Conservation (phyloP, 495 filamentous ascomycete species). For the Collariella sp. region DNA sequence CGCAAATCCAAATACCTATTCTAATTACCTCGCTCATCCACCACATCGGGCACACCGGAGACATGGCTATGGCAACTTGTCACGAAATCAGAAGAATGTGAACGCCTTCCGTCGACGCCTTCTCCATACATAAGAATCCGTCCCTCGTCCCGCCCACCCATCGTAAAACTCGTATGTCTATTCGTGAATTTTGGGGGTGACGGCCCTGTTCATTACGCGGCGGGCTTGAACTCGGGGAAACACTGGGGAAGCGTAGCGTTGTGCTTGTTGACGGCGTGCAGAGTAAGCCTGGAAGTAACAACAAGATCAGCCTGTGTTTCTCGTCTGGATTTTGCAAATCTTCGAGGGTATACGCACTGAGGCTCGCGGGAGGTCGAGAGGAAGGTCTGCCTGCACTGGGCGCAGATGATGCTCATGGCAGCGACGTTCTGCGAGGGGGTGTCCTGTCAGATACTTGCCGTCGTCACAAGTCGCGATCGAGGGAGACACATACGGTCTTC, state of each 20-base stretch:
- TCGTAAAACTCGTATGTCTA: conserved; percentile 3
- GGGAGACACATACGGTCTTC: conserved; percentile 36
- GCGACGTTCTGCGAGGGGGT: conserved; percentile 34
- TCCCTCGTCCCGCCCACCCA: not conserved
- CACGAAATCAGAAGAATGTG: not conserved
- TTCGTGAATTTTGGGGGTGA: conserved; percentile 1
- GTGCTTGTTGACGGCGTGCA: conserved; percentile 50
- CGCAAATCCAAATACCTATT: not conserved
- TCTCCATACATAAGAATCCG: not conserved
- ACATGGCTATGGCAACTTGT: not conserved
- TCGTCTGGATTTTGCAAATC: not conserved
- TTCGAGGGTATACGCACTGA: not conserved
- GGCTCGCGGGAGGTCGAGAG: conserved; percentile 44
- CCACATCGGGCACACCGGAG: not conserved
- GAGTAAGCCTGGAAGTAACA: conserved; percentile 32
- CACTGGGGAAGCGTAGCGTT: conserved; percentile 44
- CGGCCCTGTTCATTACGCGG: conserved; percentile 9
- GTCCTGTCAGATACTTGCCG: conserved; percentile 1
- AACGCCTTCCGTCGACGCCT: conserved; percentile 7
- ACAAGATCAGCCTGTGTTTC: not conserved
- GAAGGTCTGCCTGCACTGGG: conserved; percentile 49
- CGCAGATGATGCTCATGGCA: conserved; percentile 50
- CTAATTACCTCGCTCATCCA: not conserved
- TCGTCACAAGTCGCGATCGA: not conserved
- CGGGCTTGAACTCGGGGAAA: conserved; percentile 41